phyloP scores from a whole-genome alignment of 2,329 filamentous ascomycete species.

The Neophaeococcomyces aloes region DNA sequence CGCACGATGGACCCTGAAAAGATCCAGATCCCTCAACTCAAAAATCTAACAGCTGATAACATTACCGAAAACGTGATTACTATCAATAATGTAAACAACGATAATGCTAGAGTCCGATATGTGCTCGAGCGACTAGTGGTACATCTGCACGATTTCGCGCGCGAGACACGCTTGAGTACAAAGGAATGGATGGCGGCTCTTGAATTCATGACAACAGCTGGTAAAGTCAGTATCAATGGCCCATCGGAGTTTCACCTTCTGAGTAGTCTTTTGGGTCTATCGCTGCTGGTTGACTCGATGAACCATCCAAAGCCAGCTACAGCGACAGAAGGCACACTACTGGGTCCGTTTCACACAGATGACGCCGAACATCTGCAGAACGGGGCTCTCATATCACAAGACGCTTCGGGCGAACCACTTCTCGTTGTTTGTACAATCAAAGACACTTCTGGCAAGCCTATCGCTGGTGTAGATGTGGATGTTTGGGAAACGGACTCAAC shows the following conservation, averaged over 20 bases:
- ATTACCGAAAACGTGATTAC: constrained; percentile 55
- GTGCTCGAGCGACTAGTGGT: not conserved
- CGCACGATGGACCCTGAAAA: too few species aligned
- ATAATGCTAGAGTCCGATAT: constrained; percentile 1
- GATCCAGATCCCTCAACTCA: constrained; percentile 30
- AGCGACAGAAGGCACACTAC: constrained; percentile 11
- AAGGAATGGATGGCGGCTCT: constrained; percentile 12
- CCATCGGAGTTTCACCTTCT: constrained; percentile 12
- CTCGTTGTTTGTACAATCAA: constrained; percentile 10
- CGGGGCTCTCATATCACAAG: constrained; percentile 10
- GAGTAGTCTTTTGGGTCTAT: constrained; percentile 12
- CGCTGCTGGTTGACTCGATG: constrained; percentile 12
- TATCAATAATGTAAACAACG: not conserved
- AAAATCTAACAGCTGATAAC: constrained; percentile 67
- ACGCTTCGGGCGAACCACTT: constrained; percentile 9
- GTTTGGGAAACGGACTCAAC: constrained; percentile 14
- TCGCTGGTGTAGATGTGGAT: constrained; percentile 6
- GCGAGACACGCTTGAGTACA: constrained; percentile 10
- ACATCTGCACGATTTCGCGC: constrained; percentile 11
- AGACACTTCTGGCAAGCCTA: constrained; percentile 9
- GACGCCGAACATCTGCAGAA: constrained; percentile 8
- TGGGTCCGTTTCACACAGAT: constrained; percentile 12
- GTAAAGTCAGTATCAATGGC: constrained; percentile 10
- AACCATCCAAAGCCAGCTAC: constrained; percentile 9
- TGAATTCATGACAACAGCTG: constrained; percentile 10